phyloP scores from a whole-genome alignment of 331 rosid species.

The Phaseolus coccineus region DNA sequence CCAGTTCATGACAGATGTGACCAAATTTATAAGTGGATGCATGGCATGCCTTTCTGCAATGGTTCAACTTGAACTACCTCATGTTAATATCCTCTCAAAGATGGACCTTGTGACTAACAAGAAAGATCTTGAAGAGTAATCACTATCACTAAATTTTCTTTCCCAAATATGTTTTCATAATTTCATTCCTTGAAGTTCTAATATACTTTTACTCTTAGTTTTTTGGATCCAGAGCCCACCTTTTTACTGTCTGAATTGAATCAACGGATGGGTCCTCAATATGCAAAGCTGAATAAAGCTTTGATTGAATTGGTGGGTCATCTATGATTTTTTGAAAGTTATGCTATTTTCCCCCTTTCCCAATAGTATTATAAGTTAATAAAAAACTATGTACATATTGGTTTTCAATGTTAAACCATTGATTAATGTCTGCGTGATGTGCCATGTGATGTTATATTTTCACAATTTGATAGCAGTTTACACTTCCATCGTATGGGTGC shows the following conservation, averaged over 20 bases:
- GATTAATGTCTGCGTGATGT: conserved; percentile 20
- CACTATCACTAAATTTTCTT: conserved; percentile 18
- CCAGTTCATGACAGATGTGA: conserved; percentile 90
- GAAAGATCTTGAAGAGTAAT: conserved; percentile 81
- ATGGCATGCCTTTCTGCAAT: conserved; percentile 94
- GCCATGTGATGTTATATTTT: background rate
- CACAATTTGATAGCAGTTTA: background rate
- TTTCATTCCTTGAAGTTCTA: conserved; percentile 31
- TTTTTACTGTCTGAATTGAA: conserved; percentile 80
- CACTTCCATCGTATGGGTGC: background rate
- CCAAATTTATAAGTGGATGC: conserved; percentile 97
- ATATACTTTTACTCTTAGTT: conserved; percentile 49
- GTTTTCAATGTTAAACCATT: conserved; percentile 29
- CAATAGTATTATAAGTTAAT: conserved; percentile 16
- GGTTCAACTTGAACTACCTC: conserved; percentile 92
- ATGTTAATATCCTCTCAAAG: conserved; percentile 91
- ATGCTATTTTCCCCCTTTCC: background rate
- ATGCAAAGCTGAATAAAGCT: conserved; percentile 85
- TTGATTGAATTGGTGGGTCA: conserved; percentile 77
- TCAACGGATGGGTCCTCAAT: conserved; percentile 84
- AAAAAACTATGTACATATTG: background rate
- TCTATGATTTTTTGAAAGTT: background rate
- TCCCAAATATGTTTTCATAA: conserved; percentile 8
- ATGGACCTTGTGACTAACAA: conserved; percentile 89
- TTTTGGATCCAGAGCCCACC: conserved; percentile 83